Evolutionary conservation across 164 flowering plant species (phyloP).

Genomic region (Chimonanthus praecox): DNA sequence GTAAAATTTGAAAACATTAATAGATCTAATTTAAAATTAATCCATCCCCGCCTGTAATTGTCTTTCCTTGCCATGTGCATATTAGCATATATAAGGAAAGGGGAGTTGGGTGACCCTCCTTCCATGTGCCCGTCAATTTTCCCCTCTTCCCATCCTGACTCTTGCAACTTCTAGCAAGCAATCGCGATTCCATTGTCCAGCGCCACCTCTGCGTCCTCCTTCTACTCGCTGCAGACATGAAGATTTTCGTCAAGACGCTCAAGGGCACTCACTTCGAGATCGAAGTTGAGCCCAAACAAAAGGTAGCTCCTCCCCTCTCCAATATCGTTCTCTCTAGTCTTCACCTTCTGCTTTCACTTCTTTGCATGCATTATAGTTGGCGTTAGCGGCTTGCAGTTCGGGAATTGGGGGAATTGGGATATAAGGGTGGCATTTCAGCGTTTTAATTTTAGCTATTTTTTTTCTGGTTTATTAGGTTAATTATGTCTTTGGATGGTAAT

Average conservation of each 20-base stretch:
- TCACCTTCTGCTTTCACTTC: not conserved
- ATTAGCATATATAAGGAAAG: no score
- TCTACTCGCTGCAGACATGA: conserved; percentile 39
- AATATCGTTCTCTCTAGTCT: not conserved
- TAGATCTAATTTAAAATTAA: no score
- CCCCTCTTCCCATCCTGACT: no score
- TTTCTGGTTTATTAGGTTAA: no score
- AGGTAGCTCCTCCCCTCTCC: conserved; percentile 25
- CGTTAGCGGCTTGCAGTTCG: not conserved
- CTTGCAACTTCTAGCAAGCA: not conserved
- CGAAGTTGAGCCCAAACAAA: conserved; percentile 65
- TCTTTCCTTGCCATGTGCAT: no score
- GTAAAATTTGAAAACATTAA: no score
- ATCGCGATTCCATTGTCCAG: not conserved
- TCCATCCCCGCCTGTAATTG: no score
- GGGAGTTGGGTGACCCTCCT: no score
- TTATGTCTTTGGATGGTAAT: no score
- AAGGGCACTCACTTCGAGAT: conserved; percentile 75
- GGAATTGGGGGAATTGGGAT: not conserved
- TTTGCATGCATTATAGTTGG: not conserved
- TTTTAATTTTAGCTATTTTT: no score
- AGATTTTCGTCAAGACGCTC: conserved; percentile 74
- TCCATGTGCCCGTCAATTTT: no score
- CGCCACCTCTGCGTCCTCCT: not conserved
- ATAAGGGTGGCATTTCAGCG: not conserved